These are phyloP conservation scores for Cucurbitaria berberidis DNA, from an alignment of 2,329 filamentous ascomycete genomes.

Conservation along the genomic window DNA sequence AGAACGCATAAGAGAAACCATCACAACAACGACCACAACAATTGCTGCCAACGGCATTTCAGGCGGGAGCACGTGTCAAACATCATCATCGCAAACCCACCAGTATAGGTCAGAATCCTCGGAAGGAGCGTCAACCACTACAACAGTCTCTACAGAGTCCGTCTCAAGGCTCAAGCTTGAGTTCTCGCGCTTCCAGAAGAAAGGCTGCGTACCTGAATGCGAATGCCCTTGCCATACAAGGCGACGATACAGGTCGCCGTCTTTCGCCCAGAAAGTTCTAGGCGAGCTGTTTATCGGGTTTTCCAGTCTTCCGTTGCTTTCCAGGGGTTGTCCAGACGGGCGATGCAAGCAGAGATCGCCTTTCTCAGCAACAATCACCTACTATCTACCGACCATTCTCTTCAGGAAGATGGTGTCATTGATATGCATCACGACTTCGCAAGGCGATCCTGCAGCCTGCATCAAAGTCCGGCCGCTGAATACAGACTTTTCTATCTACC, in stretches of 20 bases:
- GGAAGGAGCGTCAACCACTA: not conserved
- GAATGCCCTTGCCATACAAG: not conserved
- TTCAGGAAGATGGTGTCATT: not conserved
- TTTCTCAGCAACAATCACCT: not conserved
- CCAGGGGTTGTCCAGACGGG: not conserved
- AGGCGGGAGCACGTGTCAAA: too few relatives aligned
- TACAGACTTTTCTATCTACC: not conserved
- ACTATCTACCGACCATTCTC: not conserved
- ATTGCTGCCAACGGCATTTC: too few relatives aligned
- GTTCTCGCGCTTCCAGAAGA: not conserved
- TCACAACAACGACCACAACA: not conserved
- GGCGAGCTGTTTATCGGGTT: not conserved
- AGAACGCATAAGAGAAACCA: not conserved
- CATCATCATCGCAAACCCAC: not conserved
- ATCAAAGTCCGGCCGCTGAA: not conserved
- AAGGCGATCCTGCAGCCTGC: not conserved
- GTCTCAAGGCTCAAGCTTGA: not conserved
- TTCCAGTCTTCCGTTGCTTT: not conserved
- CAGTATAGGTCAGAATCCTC: not conserved
- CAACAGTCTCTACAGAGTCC: not conserved
- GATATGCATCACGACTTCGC: not conserved
- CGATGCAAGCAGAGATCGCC: not conserved
- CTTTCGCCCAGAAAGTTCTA: not conserved
- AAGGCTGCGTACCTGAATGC: not conserved
- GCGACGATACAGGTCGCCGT: not conserved